These are phyloP conservation scores for Aspergillus fijiensis DNA, from an alignment of 2,329 filamentous ascomycete genomes.

Conservation along the genomic window DNA sequence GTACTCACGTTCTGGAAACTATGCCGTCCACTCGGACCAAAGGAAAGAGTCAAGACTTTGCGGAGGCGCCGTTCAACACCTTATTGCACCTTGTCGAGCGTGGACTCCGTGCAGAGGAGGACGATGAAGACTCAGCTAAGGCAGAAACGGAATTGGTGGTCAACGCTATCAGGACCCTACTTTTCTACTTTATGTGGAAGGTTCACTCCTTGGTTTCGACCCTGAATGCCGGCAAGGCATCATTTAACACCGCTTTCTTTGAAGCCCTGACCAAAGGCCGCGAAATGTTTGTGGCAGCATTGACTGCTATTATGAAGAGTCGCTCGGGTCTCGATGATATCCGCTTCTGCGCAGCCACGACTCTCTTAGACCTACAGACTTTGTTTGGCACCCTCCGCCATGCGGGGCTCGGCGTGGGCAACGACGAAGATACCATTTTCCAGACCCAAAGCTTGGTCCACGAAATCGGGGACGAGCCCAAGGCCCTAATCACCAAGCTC, in stretches of 20 bases:
- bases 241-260: constrained; percentile 63
- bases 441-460: constrained; percentile 65
- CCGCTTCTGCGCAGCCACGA: constrained; percentile 71
- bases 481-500: constrained; percentile 69
- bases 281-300: constrained; percentile 51
- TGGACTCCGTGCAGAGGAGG: constrained; percentile 62
- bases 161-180: constrained; percentile 71
- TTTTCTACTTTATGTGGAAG: constrained; percentile 98
- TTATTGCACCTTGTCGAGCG: constrained; percentile 72
- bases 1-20: constrained; percentile 70
- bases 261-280: constrained; percentile 65
- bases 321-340: constrained; percentile 69
- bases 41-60: constrained; percentile 39
- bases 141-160: constrained; percentile 76
- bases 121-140: constrained; percentile 69
- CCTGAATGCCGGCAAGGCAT: constrained; percentile 54
- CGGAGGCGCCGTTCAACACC: constrained; percentile 58
- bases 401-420: constrained; percentile 40
- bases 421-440: constrained; percentile 49
- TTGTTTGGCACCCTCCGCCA: constrained; percentile 72
- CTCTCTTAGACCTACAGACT: constrained; percentile 77
- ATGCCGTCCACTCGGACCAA: constrained; percentile 34
- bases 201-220: constrained; percentile 60
- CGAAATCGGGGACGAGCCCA: constrained; percentile 64
- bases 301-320: constrained; percentile 51